Percentiles rank a stretch among this genome's conserved stretches.
phyloP scores from a whole-genome alignment of 2,329 filamentous ascomycete genomes.

The Mycogone perniciosa region DNA sequence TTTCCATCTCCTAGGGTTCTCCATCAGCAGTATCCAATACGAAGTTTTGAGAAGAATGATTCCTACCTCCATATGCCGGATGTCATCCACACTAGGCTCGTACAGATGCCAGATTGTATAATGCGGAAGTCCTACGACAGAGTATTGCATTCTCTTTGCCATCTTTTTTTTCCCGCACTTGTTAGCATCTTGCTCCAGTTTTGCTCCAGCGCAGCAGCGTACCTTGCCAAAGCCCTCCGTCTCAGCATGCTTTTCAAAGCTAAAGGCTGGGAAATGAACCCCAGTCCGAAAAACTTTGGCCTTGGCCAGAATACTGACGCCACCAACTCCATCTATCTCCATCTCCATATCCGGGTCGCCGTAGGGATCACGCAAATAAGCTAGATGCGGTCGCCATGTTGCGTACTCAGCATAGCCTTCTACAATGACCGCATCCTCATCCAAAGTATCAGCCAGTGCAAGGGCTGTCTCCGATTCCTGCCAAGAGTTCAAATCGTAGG shows the following conservation, averaged over 20 bases:
- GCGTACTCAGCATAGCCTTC: conserved; percentile 98
- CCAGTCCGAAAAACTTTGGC: conserved; percentile 91
- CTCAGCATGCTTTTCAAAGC: conserved; percentile 97
- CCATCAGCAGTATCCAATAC: neutral
- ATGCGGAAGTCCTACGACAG: conserved; percentile 89
- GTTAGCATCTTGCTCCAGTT: neutral
- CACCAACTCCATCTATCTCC: conserved; percentile 97
- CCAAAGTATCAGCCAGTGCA: conserved; percentile 85
- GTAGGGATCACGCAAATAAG: conserved; percentile 92
- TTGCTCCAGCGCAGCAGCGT: conserved; percentile 20
- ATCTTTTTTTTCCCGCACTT: conserved; percentile 52
- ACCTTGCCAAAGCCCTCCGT: conserved; percentile 99
- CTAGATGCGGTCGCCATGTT: conserved; percentile 94
- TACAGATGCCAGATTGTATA: conserved; percentile 99
- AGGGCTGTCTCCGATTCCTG: conserved; percentile 97
- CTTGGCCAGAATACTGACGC: conserved; percentile 95
- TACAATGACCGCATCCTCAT: conserved; percentile 97
- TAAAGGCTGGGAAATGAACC: conserved; percentile 96
- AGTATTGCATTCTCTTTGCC: conserved; percentile 93
- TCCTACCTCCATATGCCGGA: conserved; percentile 84
- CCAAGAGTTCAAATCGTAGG: conserved; percentile 98
- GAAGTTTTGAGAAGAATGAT: neutral
- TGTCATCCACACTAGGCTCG: conserved; percentile 96
- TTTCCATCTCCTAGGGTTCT: conserved; percentile 73
- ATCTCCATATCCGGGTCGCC: conserved; percentile 99